Base-by-base conservation (phyloP, 2,329 filamentous ascomycete species). In the Trichoderma brevicompactum region DNA sequence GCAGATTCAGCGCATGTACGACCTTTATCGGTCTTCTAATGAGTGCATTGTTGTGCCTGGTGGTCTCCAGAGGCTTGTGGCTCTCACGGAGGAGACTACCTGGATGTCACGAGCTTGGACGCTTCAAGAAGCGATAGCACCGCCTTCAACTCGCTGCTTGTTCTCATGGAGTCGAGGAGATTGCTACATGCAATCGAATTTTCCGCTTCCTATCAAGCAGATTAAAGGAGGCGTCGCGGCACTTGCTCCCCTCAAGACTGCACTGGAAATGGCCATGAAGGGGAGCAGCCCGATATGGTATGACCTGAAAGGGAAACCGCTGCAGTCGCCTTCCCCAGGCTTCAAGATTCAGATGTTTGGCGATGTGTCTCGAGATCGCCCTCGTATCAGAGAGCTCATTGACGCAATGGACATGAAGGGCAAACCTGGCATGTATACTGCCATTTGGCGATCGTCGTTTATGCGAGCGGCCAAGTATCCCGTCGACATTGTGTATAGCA, bases 1-100 rank as follows among this genome's bases (percentile, higher is more conserved):
- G 60, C 60, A 63, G 32, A 63, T 63, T 17, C 60, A 63, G 60
- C 60, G 49, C 49, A 63, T 63, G 60, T 54, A 63, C 5, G 60
- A 63, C 17, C 19, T 63, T 23, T 63, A 63, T 7, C 48, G 60
- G 3, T 38, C 32, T 0, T 54, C 49, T 13, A 36, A 8, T 1
- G 50, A 53, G 17, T 63, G 60, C 28, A 63, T 63, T 17, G 60
- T 63, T 34, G 60, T 40, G 6, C 60, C 60, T 5, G 60, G 60
- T 13, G 60, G 60, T 1, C 49, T 63, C 2, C 60, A 46, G 40
- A 53, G 60, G 28, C 60, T 63, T 4, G 49, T 23, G n/a, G 41
- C 60, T 5, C 49, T 53, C 6, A 63, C 49, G 1, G 60, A 63
- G 6, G 60, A 63, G 10, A 63, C 60, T 5, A 17, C 23, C 3